Conservation (phyloP, 2,329 filamentous ascomycete species). For the Colletotrichum camelliae region DNA sequence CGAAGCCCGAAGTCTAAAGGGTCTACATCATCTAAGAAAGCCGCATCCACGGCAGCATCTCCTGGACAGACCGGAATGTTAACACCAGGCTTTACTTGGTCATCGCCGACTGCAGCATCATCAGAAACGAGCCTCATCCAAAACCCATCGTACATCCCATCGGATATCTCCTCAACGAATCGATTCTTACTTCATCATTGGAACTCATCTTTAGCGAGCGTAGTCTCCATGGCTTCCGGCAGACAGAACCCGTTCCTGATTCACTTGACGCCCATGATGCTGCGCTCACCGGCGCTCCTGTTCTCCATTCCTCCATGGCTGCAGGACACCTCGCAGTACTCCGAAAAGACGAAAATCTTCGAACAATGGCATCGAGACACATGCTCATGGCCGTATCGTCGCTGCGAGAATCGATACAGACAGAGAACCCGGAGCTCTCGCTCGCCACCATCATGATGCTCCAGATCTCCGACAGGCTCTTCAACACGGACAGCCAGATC, state of each 20-base stretch:
- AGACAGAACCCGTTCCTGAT: conserved; percentile 32
- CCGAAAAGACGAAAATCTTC: conserved; percentile 25
- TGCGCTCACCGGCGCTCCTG: conserved; percentile 29
- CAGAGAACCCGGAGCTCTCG: conserved; percentile 27
- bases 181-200: conserved; percentile 33
- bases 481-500: conserved; percentile 30
- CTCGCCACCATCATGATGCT: conserved; percentile 35
- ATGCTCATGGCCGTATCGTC: conserved; percentile 26
- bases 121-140: neutral
- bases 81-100: neutral
- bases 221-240: conserved; percentile 32
- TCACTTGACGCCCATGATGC: conserved; percentile 35
- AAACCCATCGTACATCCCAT: neutral
- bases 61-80: neutral
- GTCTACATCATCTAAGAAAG: rapidly evolving
- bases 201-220: conserved; percentile 28
- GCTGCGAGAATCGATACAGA: neutral
- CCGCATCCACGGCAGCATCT: rapidly evolving
- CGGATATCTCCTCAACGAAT: conserved; percentile 1
- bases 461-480: conserved; percentile 34
- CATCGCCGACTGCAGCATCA: neutral
- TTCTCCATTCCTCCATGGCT: conserved; percentile 34
- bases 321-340: conserved; percentile 34
- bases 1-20: neutral
- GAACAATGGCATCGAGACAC: conserved; percentile 26